These are phyloP conservation scores for Metarhizium humberi DNA, from an alignment of 2,329 filamentous ascomycete genomes.

Conservation along the genomic window DNA sequence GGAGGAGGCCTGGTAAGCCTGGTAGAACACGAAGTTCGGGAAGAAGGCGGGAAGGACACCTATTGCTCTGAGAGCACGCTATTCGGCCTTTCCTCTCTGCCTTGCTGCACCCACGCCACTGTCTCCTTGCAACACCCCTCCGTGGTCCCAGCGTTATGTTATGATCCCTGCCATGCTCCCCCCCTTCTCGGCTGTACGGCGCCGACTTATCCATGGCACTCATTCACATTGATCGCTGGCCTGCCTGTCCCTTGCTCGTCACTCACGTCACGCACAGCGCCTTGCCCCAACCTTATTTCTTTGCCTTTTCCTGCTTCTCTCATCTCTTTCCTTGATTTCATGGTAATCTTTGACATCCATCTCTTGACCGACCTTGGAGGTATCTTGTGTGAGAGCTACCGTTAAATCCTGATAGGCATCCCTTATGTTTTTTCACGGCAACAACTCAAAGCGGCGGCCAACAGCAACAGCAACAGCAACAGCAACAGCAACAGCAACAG, in stretches of 20 bases:
- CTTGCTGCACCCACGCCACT: neutral
- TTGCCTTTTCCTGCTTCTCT: conserved; percentile 6
- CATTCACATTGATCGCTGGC: conserved; percentile 7
- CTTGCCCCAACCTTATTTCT: conserved; percentile 12
- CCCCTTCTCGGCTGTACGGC: conserved; percentile 23
- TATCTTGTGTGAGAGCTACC: neutral
- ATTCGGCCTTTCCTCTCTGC: neutral
- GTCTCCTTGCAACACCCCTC: neutral
- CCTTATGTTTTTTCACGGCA: neutral
- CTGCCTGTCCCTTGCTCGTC: conserved; percentile 6
- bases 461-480: neutral
- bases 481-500: neutral
- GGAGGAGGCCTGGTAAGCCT: no score
- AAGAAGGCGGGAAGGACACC: no score
- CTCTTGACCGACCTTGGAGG: neutral
- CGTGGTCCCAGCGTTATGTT: neutral
- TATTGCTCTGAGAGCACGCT: neutral
- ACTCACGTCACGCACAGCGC: conserved; percentile 11
- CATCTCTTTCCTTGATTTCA: neutral
- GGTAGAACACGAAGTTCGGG: no score
- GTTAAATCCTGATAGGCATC: neutral
- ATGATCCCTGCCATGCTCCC: conserved; percentile 8
- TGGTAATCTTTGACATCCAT: neutral
- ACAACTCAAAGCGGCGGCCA: neutral
- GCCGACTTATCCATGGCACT: conserved; percentile 22